Conservation (phyloP, 768 basidiomycete genomes). For the Amanita fuliginea region DNA sequence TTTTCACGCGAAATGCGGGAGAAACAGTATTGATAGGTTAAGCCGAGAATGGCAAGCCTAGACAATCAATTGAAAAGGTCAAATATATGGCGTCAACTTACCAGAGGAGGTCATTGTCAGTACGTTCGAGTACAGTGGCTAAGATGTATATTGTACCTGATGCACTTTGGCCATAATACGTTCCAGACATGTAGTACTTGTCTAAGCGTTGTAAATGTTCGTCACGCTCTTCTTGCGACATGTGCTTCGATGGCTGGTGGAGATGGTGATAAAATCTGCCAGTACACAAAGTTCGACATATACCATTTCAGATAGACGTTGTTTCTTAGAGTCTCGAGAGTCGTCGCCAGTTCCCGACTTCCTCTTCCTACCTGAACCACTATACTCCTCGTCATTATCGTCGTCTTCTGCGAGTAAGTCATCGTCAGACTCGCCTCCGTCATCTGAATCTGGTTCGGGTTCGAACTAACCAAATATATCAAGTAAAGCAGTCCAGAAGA, state of each 20-base stretch:
- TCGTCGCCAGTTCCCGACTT: slow-evolving; percentile 35
- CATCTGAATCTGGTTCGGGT: slow-evolving; percentile 46
- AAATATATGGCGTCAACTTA: slow-evolving; percentile 19
- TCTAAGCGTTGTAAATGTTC: slow-evolving; percentile 53
- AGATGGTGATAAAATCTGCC: not conserved
- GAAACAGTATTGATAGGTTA: slow-evolving; percentile 87
- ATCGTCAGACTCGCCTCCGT: slow-evolving; percentile 31
- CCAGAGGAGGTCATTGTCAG: slow-evolving; percentile 93
- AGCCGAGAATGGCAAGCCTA: slow-evolving; percentile 88
- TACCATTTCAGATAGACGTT: slow-evolving; percentile 33
- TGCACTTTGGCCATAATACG: slow-evolving; percentile 83
- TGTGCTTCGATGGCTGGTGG: slow-evolving; percentile 36
- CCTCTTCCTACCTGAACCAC: slow-evolving; percentile 29
- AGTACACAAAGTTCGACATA: not conserved
- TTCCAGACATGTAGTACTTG: slow-evolving; percentile 78
- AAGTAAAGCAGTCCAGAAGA: slow-evolving; percentile 1
- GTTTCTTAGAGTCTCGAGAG: slow-evolving; percentile 41
- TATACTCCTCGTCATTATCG: slow-evolving; percentile 30
- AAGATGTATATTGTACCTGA: slow-evolving; percentile 84
- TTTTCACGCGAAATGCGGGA: slow-evolving; percentile 78
- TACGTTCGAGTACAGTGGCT: slow-evolving; percentile 82
- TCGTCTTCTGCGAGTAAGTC: slow-evolving; percentile 38
- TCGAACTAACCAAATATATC: slow-evolving; percentile 44
- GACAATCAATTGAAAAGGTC: slow-evolving; percentile 1
- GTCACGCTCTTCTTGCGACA: slow-evolving; percentile 63